Evolutionary conservation across 2,329 filamentous ascomycete genomes (phyloP), one percentile per base, ranked within the genome.

Genomic region (Knufia fluminis): DNA sequence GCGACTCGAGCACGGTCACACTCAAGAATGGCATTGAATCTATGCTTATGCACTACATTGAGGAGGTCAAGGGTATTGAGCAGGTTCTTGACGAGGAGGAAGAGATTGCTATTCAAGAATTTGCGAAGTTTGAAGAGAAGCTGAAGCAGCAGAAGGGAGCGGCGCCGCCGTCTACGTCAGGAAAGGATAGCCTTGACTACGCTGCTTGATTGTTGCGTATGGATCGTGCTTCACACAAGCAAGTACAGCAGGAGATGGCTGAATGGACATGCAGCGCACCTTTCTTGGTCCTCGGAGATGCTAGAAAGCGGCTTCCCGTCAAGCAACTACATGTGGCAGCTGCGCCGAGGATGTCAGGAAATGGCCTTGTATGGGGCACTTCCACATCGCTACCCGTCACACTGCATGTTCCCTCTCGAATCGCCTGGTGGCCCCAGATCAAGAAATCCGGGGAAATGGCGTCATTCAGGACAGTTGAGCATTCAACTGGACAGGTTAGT

Each of bases 21-120:
- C 69, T 98, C 58, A 95, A 94, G 75, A 97, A 94, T 65, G 92
- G 92, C 4, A 98, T 98, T 59, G 92, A 98, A 75, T 87, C 86
- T 57, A 97, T 98, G 92, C 68, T 97, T 65, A 96, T 95, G 87
- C 87, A 91, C 67, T 92, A 92, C 67, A 95, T 97, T 57, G 90
- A 96, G 66, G 92, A 97, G 67, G 92, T 97, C 33, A 83, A 94
- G 67, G 87, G 85, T 2, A 91, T 98, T 36, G 80, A 87, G 55
- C 91, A 97, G 67, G 84, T 96, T 2, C 68, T 95, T 61, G 91
- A 97, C 60, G 78, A 87, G 60, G 92, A 96, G 68, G 92, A 97
- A 65, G 87, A 94, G 67, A 78, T 96, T 56, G 81, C 90, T 0
- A 68, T 91, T 61, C 71, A 82, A 59, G 91, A 97, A 63, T 97